Evolutionary conservation across 1,139 yeast species (phyloP), one percentile per base, ranked within the genome.

Genomic region (Debaryomyces sp.): DNA sequence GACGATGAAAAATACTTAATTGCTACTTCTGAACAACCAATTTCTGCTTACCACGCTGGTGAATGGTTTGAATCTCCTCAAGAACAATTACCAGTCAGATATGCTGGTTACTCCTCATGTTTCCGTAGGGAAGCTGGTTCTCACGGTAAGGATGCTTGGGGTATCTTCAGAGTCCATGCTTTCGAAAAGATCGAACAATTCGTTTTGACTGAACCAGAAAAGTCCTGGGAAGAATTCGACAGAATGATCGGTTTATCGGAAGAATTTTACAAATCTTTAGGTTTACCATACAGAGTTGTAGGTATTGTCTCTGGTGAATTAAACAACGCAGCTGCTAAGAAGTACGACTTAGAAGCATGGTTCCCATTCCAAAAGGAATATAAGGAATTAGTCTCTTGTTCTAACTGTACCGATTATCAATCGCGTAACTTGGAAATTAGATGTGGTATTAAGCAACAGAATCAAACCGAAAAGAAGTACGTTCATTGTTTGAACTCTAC

Each of bases 81-180:
- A 54, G 98, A 92, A 73, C 99, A 94, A 78, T 81, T 94, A 63
- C 99, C 99, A 54, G 83, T 90, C 57, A 85, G 89, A 73, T 94
- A 94, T 66, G 99, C 97, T 46, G 99, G 99, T 61, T 94, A 87
- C 78, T 91, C 98, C 29, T 88, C 97, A 46, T 94, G 99, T 84
- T 94, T 94, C 85, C 88, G 99, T 75, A 89, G 99, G 76, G 99
- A 94, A 78, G 99, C 99, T 52, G 99, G 99, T 59, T 87, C 97
- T 55, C 98, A 94, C 66, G 99, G 99, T 71, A 94, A 94, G 73
- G 99, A 94, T 67, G 99, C 99, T 42, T 95, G 99, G 99, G 99
- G 99, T 74, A 92, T 95, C 60, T 94, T 94, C 85, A 87, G 99
- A 75, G 99, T 94, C 51, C 99, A 94, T 68, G 96, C 96, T 50